phyloP scores from a whole-genome alignment of 768 basidiomycete species.

The Dacryopinax spathularia region DNA sequence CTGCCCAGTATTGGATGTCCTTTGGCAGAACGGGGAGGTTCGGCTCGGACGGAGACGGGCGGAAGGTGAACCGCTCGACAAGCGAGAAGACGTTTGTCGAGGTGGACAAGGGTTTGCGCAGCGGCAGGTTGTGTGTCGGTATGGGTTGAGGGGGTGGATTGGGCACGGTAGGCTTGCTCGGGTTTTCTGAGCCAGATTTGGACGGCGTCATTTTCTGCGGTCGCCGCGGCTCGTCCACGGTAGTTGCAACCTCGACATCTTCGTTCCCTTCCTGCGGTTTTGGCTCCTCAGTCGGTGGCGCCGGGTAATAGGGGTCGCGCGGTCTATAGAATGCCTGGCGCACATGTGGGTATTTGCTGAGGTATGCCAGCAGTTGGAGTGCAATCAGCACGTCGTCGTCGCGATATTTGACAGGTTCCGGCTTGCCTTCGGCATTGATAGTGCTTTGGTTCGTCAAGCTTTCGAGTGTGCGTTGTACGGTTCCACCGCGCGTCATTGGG shows the following conservation, averaged over 20 bases:
- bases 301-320: constrained; percentile 62
- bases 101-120: constrained; percentile 11
- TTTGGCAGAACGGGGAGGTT: constrained; percentile 56
- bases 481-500: not conserved
- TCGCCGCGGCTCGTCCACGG: constrained; percentile 2
- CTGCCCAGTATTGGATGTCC: constrained; percentile 98
- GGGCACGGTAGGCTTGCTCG: constrained; percentile 16
- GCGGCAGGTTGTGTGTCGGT: constrained; percentile 19
- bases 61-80: constrained; percentile 91
- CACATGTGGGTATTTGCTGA: constrained; percentile 96
- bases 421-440: not conserved
- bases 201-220: not conserved
- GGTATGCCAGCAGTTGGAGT: constrained; percentile 85
- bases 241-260: constrained; percentile 6
- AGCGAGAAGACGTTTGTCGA: constrained; percentile 88
- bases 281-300: not conserved
- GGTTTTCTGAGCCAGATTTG: constrained; percentile 11
- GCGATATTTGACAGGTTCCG: constrained; percentile 38
- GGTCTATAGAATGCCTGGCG: constrained; percentile 89
- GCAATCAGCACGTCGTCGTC: constrained; percentile 89
- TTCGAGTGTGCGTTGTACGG: not conserved
- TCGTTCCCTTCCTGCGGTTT: constrained; percentile 7
- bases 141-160: constrained; percentile 18
- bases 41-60: constrained; percentile 69
- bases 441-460: not conserved